Evolutionary conservation across 805 yeast species (phyloP).

Genomic region (Scheffersomyces ergatensis): DNA sequence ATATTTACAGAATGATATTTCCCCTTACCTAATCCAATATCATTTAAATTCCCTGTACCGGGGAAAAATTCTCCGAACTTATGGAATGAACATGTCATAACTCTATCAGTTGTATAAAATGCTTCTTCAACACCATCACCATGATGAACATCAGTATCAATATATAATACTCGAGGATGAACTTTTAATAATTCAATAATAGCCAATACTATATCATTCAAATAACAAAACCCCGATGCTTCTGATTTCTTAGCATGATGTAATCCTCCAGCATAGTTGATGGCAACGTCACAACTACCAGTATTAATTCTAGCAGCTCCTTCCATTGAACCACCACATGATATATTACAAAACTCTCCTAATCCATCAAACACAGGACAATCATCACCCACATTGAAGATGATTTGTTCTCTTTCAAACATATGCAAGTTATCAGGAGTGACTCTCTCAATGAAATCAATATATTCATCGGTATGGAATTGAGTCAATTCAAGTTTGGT

Average conservation of each 20-base stretch:
- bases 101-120: constrained; percentile 90
- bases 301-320: constrained; percentile 86
- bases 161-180: constrained; percentile 89
- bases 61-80: constrained; percentile 97
- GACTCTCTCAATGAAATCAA: constrained; percentile 86
- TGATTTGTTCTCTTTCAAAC: constrained; percentile 83
- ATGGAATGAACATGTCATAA: constrained; percentile 95
- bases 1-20: constrained; percentile 86
- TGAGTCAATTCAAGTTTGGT: constrained; percentile 98
- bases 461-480: constrained; percentile 96
- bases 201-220: constrained; percentile 90
- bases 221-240: constrained; percentile 94
- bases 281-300: constrained; percentile 91
- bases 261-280: constrained; percentile 95
- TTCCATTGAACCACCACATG: constrained; percentile 93
- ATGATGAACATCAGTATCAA: constrained; percentile 94
- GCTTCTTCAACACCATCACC: constrained; percentile 99
- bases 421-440: constrained; percentile 88
- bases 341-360: constrained; percentile 84
- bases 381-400: constrained; percentile 96
- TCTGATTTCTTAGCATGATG: constrained; percentile 98
- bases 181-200: constrained; percentile 81
- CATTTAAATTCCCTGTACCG: constrained; percentile 93
- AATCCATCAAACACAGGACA: constrained; percentile 95
- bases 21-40: constrained; percentile 88